A percentile compares a stretch with the other conserved stretches of the same genome.
Conservation (phyloP, 2,329 filamentous ascomycete species). For the Cladobotryum mycophilum region DNA sequence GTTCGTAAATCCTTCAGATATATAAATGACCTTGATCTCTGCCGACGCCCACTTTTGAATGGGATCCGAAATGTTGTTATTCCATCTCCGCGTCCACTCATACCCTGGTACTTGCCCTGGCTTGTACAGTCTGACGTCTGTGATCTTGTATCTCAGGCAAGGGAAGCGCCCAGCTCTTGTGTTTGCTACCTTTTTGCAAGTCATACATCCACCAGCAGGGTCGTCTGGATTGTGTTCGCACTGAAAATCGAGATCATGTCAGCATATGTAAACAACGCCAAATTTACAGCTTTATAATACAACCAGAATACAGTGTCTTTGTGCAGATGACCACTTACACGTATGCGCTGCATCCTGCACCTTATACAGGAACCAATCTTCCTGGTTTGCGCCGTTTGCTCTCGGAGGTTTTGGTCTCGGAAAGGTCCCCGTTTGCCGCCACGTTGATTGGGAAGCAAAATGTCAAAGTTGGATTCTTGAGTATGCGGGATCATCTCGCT, state of each 20-base stretch:
- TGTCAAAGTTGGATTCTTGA: constrained; percentile 23
- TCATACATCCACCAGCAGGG: constrained; percentile 43
- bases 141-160: constrained; percentile 56
- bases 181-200: constrained; percentile 46
- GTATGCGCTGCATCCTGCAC: constrained; percentile 56
- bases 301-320: no score
- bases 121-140: constrained; percentile 52
- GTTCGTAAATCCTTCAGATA: constrained; percentile 51
- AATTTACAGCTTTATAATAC: no score
- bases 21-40: constrained; percentile 42
- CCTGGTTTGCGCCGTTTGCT: constrained; percentile 51
- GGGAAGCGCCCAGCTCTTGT: constrained; percentile 48
- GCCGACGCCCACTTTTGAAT: constrained; percentile 50
- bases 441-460: constrained; percentile 24
- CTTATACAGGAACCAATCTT: constrained; percentile 54
- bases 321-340: constrained; percentile 38
- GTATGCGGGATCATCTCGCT: constrained; percentile 15
- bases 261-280: neutral
- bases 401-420: constrained; percentile 43
- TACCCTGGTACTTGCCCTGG: constrained; percentile 51
- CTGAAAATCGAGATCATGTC: constrained; percentile 26
- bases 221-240: constrained; percentile 46
- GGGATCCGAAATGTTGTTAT: constrained; percentile 47
- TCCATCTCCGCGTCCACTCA: constrained; percentile 56
- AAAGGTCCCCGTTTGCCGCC: constrained; percentile 46